phyloP scores from a whole-genome alignment of 768 basidiomycete species.

The Pleurotus eryngii region DNA sequence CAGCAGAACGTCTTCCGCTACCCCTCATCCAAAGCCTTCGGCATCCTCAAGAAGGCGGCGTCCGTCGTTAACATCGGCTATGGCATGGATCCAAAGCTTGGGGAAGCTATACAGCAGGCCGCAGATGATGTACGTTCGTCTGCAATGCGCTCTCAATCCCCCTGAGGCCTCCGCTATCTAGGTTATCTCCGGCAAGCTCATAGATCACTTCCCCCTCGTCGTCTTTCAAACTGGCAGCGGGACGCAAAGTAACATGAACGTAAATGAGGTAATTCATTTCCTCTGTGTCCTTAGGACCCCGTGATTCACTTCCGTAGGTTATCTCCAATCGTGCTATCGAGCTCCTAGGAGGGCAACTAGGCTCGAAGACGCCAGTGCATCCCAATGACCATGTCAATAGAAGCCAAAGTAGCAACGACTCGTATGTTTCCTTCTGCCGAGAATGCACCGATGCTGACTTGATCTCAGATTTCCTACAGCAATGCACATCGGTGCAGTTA shows the following conservation, averaged over 20 bases:
- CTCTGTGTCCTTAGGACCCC: too few species aligned
- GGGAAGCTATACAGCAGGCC: constrained; percentile 85
- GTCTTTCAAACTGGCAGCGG: constrained; percentile 99
- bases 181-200: constrained; percentile 95
- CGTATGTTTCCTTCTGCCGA: constrained; percentile 41
- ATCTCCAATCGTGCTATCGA: constrained; percentile 99
- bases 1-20: constrained; percentile 86
- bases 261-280: constrained; percentile 69
- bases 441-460: not conserved
- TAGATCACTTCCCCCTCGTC: constrained; percentile 95
- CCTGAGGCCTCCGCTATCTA: constrained; percentile 24
- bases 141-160: not conserved
- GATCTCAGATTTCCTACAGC: constrained; percentile 87
- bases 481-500: constrained; percentile 97
- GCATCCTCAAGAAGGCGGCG: constrained; percentile 96
- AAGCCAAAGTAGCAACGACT: constrained; percentile 98
- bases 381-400: constrained; percentile 99
- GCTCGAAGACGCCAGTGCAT: constrained; percentile 96
- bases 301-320: constrained; percentile 48
- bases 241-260: constrained; percentile 99
- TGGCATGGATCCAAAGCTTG: constrained; percentile 86
- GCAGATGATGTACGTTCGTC: constrained; percentile 77
- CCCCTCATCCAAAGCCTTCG: constrained; percentile 99
- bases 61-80: constrained; percentile 86
- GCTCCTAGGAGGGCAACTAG: constrained; percentile 90